Evolutionary conservation across 2,329 filamentous ascomycete species (phyloP), one percentile per base, ranked within the genome.

Genomic region (Remersonia thermophila): DNA sequence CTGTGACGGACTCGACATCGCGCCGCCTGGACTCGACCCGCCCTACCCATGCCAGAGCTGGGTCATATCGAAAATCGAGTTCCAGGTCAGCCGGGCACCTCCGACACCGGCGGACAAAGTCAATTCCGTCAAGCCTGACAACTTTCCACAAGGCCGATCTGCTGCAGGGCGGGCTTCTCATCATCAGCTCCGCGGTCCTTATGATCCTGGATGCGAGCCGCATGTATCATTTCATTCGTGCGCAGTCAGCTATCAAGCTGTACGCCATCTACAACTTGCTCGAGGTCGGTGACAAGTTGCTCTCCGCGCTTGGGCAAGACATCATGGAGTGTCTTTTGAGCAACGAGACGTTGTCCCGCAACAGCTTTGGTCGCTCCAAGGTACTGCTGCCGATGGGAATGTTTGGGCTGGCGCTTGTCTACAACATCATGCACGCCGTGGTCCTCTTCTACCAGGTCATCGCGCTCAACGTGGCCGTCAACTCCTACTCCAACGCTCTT

Each of bases 211-310:
- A 98, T 55, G 91, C 91, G 5, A 95, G 87, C 54, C 77, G 87
- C 35, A 95, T 96, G 84, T 98, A 98, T 53, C 91, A 98, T 57
- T 87, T 87, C 51, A 94, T 98, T 49, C 80, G 89, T 32, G 91
- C 86, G 0, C 91, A 98, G 57, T 89, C 87, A 2, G 87, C 89
- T 7, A 95, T 98, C 62, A 98, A 98, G 55, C 71, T 98, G 9
- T 98, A 98, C 56, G 91, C 98, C 40, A 96, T 98, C 37, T 98
- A 94, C 66, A 98, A 98, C 53, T 83, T 95, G 25, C 73, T 98
- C 4, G 91, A 98, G 60, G 83, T 93, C 2, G 82, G 82, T 36
- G 91, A 98, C 57, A 80, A 87, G 7, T 69, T 98, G 0, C 74
- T 96, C 20, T 85, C 85, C 0, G 89, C 91, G 0, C 68, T 98